Conservation (phyloP, 2,329 filamentous ascomycete genomes). For the Tolypocladium inflatum region DNA sequence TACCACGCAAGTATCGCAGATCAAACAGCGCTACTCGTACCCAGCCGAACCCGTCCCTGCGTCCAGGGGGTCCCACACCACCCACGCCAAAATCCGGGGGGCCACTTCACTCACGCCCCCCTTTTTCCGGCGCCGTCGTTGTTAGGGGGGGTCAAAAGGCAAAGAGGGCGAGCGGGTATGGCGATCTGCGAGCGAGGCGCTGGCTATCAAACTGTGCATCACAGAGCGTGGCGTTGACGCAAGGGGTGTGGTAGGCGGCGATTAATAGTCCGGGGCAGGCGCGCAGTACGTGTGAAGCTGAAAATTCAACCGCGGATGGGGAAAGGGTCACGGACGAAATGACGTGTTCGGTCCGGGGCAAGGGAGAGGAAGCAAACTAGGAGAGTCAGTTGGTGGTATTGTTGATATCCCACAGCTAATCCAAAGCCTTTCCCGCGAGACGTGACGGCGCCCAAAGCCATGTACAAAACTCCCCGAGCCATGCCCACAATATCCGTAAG, state of each 20-base stretch:
- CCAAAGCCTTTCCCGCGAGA: background rate
- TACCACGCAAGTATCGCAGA: background rate
- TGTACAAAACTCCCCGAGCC: background rate
- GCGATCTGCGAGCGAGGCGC: background rate
- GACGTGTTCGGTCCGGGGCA: too few species aligned
- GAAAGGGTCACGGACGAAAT: too few species aligned
- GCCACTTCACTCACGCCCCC: too few species aligned
- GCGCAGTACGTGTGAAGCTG: too few species aligned
- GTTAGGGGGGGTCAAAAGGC: background rate
- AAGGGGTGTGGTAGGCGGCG: too few species aligned
- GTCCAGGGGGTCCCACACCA: background rate
- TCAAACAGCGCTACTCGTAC: background rate
- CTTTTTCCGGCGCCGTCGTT: background rate
- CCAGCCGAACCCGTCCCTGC: background rate
- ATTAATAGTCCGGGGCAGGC: too few species aligned
- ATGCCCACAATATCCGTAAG: background rate
- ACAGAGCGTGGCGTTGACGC: too few species aligned
- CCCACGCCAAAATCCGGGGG: background rate
- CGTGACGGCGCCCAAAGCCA: background rate
- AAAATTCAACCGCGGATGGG: too few species aligned
- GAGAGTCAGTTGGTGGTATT: too few species aligned
- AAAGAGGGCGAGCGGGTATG: background rate
- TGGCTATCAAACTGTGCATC: background rate
- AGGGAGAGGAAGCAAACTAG: too few species aligned
- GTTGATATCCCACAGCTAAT: background rate